These are phyloP conservation scores for Phlyctochytrium bullatum DNA, from an alignment of 192 early-diverging fungal species.

Conservation along the genomic window DNA sequence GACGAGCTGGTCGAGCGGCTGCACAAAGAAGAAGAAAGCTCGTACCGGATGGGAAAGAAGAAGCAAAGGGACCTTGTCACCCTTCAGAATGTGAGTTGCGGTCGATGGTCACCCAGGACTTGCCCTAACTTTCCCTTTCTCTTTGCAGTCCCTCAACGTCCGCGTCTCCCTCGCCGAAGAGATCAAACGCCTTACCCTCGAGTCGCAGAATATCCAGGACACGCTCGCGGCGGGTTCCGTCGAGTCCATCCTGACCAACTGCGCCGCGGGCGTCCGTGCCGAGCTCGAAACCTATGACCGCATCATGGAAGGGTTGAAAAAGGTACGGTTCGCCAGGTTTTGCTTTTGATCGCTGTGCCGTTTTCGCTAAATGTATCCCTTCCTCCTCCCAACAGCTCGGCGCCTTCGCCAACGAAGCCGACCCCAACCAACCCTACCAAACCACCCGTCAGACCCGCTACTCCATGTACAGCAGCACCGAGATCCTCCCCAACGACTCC, in stretches of 20 bases:
- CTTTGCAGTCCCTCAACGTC: slow-evolving; percentile 41
- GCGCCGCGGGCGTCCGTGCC: slow-evolving; percentile 33
- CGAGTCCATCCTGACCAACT: slow-evolving; percentile 34
- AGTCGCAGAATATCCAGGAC: slow-evolving; percentile 43
- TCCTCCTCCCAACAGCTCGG: slow-evolving; percentile 5
- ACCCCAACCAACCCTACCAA: not conserved
- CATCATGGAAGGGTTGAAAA: slow-evolving; percentile 52
- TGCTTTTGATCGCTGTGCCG: not conserved
- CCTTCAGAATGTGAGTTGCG: slow-evolving; percentile 42
- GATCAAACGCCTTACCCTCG: slow-evolving; percentile 49
- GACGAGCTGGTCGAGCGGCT: slow-evolving; percentile 37
- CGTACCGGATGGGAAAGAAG: slow-evolving; percentile 50
- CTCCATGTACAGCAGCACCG: slow-evolving; percentile 4
- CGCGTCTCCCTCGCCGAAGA: slow-evolving; percentile 49
- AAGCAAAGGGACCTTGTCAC: slow-evolving; percentile 42
- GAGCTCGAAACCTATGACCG: slow-evolving; percentile 51
- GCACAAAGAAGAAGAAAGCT: slow-evolving; percentile 45
- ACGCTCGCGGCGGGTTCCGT: slow-evolving; percentile 39
- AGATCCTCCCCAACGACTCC: slow-evolving; percentile 21
- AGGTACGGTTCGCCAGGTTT: slow-evolving; percentile 25
- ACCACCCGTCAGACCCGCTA: slow-evolving; percentile 8
- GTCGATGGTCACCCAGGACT: not conserved
- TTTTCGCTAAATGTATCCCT: not conserved
- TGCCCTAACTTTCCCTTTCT: slow-evolving; percentile 3
- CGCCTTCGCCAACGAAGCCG: not conserved